Percentiles rank a stretch among this genome's conserved stretches.
Conservation (phyloP, 1,284 basidiomycete species). For the Sporisorium graminicola region DNA sequence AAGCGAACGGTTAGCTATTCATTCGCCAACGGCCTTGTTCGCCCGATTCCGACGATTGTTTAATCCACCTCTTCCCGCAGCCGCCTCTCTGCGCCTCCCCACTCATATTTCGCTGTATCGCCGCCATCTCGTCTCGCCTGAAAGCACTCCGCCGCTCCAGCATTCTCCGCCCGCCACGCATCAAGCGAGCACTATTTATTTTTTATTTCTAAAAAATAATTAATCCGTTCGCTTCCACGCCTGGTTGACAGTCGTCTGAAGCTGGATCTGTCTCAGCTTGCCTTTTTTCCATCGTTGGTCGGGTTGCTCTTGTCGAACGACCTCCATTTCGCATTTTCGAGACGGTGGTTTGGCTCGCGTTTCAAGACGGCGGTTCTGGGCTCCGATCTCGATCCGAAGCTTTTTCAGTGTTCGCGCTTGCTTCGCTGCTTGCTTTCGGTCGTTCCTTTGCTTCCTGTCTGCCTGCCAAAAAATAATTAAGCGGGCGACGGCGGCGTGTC, state of each 20-base stretch:
- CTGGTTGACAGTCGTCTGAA: not conserved
- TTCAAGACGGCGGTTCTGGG: not conserved
- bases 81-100: not conserved
- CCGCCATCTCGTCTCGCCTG: slow-evolving; percentile 1
- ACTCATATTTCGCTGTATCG: not conserved
- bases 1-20: not conserved
- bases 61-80: not conserved
- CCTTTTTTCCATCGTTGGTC: not conserved
- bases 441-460: not conserved
- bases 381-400: slow-evolving; percentile 16
- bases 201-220: not conserved
- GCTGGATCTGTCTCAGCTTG: not conserved
- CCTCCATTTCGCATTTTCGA: slow-evolving; percentile 1
- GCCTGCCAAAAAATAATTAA: not conserved
- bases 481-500: slow-evolving; percentile 11
- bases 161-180: slow-evolving; percentile 10
- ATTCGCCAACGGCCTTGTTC: not conserved
- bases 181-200: not conserved
- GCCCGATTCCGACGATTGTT: not conserved
- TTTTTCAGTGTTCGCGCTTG: not conserved
- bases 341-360: slow-evolving; percentile 9
- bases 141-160: slow-evolving; percentile 2
- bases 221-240: not conserved
- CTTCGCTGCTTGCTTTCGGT: too few species aligned
- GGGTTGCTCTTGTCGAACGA: not conserved